phyloP scores from a whole-genome alignment of 805 yeast species.

The Monosporozyma unispora region DNA sequence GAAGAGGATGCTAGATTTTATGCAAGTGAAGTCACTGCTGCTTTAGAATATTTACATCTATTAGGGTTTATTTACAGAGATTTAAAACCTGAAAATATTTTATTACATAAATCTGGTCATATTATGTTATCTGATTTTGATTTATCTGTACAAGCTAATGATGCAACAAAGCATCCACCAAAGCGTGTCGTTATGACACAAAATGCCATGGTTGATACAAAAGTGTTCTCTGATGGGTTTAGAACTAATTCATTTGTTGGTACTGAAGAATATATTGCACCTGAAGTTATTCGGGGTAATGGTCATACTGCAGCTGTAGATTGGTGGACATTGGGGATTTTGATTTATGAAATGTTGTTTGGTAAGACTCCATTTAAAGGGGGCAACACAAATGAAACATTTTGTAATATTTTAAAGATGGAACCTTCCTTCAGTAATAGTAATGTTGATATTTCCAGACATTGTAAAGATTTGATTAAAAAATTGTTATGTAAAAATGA shows the following conservation, averaged over 20 bases:
- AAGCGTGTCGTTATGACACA: conserved; percentile 3
- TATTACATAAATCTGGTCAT: conserved; percentile 93
- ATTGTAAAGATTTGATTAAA: conserved; percentile 69
- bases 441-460: conserved; percentile 52
- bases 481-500: conserved; percentile 86
- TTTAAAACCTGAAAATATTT: conserved; percentile 90
- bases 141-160: conserved; percentile 78
- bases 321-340: conserved; percentile 98
- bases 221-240: conserved; percentile 91
- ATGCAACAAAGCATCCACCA: conserved; percentile 43
- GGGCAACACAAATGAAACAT: conserved; percentile 76
- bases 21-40: conserved; percentile 96
- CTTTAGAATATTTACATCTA: conserved; percentile 86
- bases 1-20: conserved; percentile 89
- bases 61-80: conserved; percentile 98
- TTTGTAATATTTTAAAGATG: conserved; percentile 73
- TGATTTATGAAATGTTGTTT: conserved; percentile 89
- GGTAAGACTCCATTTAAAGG: conserved; percentile 98
- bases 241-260: conserved; percentile 98
- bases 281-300: conserved; percentile 93
- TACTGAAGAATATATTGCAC: conserved; percentile 97
- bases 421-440: conserved; percentile 73
- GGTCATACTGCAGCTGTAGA: conserved; percentile 98
- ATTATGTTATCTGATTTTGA: conserved; percentile 97
- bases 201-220: conserved; percentile 56